Evolutionary conservation across 2,329 filamentous ascomycete species (phyloP).

Genomic region (Macrophomina pseudophaseolina): DNA sequence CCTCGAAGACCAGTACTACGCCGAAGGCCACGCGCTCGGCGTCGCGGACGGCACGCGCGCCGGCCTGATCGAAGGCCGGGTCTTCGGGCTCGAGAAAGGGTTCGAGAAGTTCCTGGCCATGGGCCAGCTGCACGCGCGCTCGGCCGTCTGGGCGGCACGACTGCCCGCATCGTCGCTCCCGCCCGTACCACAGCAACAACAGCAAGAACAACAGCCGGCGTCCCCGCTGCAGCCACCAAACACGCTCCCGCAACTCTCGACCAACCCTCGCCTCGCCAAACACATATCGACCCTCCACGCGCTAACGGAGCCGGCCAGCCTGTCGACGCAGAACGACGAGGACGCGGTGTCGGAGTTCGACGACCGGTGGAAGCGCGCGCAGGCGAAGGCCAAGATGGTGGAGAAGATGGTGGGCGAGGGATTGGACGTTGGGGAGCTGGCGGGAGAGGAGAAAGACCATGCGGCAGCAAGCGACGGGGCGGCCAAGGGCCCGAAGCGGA

Average conservation of each 20-base stretch:
- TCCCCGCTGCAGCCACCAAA: too few relatives aligned
- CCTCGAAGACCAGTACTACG: slow-evolving; percentile 75
- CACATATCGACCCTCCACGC: slow-evolving; percentile 78
- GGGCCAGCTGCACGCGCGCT: slow-evolving; percentile 77
- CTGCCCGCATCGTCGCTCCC: slow-evolving; percentile 46
- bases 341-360: slow-evolving; percentile 92
- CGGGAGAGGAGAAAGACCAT: not conserved
- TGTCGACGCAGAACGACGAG: slow-evolving; percentile 83
- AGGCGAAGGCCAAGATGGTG: slow-evolving; percentile 83
- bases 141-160: slow-evolving; percentile 82
- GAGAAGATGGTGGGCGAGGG: slow-evolving; percentile 64
- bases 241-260: not conserved
- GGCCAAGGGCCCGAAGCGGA: slow-evolving; percentile 30
- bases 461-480: not conserved
- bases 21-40: slow-evolving; percentile 79
- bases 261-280: slow-evolving; percentile 71
- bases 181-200: too few relatives aligned
- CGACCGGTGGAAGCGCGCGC: slow-evolving; percentile 81
- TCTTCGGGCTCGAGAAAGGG: slow-evolving; percentile 88
- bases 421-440: not conserved
- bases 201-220: too few relatives aligned
- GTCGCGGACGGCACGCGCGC: slow-evolving; percentile 74
- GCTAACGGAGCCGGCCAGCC: slow-evolving; percentile 76
- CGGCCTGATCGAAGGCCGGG: slow-evolving; percentile 84
- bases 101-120: slow-evolving; percentile 90